Evolutionary conservation across 129 eudicot genomes (phyloP), one percentile per base, ranked within the genome.

Genomic region (Pseudognaphalium luteoalbum): DNA sequence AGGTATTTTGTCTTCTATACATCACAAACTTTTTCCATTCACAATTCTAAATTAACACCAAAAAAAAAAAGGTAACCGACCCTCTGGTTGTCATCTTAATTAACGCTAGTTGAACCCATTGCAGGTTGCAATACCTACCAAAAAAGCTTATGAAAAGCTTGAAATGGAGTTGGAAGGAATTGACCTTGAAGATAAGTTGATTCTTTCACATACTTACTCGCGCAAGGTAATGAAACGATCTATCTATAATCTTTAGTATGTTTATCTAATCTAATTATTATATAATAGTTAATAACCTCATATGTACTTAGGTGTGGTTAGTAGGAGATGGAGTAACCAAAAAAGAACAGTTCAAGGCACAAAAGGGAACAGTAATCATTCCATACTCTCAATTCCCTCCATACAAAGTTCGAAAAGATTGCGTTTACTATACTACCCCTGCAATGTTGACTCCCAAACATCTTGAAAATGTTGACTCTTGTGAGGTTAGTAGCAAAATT

Each of bases 351-450:
- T 57, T 42, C 3, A 86, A 75, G 81, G 98, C 96, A 81, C 22
- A 86, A 35, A 92, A 90, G 72, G 96, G 96, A 77, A 90, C 98
- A 33, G 2, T 79, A 1, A 88, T 90, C 77, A 86, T 92, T 73
- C 98, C 98, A 4, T 87, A 83, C 80, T 86, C 90, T n/a, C 87
- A 81, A 20, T 84, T 87, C 59, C 97, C 97, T 68, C 96, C 93
- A 42, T 89, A 76, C 70, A 87, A 78, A 82, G 37, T 68, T 17
- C 79, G 87, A 52, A 83, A 81, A 7, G 89, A 84, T 69, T 88
- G 96, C 78, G 29, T 67, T 54, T 91, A 91, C 83, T 47, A 81
- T 56, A 68, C 74, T 65, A 88, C 96, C 5, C 96, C 97, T 44
- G 85, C 96, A 52, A 83, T 91, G 92, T 51, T 87, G 66, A 77